Evolutionary conservation across 1,284 basidiomycete species (phyloP), one percentile per base, ranked within the genome.

Genomic region (Kwoniella shivajii): DNA sequence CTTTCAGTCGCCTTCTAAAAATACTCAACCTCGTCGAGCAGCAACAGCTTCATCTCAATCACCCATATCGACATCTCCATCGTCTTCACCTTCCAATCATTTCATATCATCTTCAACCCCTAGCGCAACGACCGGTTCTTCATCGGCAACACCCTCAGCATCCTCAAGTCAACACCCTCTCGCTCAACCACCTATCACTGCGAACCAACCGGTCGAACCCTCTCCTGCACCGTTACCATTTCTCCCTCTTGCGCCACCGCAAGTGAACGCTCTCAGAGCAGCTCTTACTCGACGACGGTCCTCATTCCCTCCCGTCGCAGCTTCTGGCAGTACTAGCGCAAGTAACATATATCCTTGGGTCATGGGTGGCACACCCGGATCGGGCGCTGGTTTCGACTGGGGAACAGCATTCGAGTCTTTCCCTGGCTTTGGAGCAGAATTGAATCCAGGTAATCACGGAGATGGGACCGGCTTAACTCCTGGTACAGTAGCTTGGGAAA

Each of bases 221-320:
- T 60, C 57, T 14, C 51, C 51, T 9, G 51, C 51, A 29, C 42
- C 51, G 29, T 43, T 59, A 9, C 56, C 56, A 3, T 36, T 58
- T 30, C 46, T 61, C 16, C n/a, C 57, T 13, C 54, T 61, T n/a
- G 46, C 31, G 14, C 49, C 59, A 2, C 49, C 60, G 0, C 59
- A 59, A 27, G 47, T 65, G 14, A 48, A 56, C 6, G 48, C 62
- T 0, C 46, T 68, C 10, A 56, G 63, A 20, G 49, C 30, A 5
- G 29, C 46, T 0, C 55, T 71, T 11, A 37, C 29, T 5, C 61
- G 66, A 1, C 56, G 68, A 18, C 54, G 68, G 10, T 72, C 69
- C 6, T 72, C 71, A 6, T 72, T 63, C 48, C 71, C 71, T 6
- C 69, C 71, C 7, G 57, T 60, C 1, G 59, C 51, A 1, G 58